Evolutionary conservation across 371 early-diverging fungal species (phyloP), one percentile per base, ranked within the genome.

Genomic region (Apophysomyces elegans): DNA sequence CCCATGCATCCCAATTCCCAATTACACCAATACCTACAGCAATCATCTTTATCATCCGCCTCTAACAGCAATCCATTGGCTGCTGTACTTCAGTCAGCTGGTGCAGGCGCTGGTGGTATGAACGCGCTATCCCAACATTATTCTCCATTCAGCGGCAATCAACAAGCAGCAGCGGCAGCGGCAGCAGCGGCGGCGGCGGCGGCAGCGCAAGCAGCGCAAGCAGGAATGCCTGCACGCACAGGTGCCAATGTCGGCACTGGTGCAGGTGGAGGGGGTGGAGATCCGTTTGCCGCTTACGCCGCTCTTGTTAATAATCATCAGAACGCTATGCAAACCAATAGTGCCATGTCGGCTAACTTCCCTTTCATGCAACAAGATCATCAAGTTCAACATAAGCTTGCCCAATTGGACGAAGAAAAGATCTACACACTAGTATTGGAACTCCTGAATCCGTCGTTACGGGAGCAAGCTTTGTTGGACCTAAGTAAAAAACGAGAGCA

Each of bases 401-500:
- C 80, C 14, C 85, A 81, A 50, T 65, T 86, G 56, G 88, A 89
- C 56, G 94, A 93, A 65, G 93, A 92, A 72, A 89, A 92, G 76
- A 88, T 95, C 61, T 96, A 95, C 77, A 81, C 85, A 26, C 87
- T 96, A n/a, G 92, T 97, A 21, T 72, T 95, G 26, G 95, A 95
- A 56, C 84, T 97, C 63, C 88, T 91, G 35, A 86, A 91, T 67
- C 92, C 93, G 4, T 75, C 74, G 18, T 81, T 87, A 41, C 86
- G 96, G 44, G 97, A 97, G 66, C 92, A 91, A 68, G 96, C 95
- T 14, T 81, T 98, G 58, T 74, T 95, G 12, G 97, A 98, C 73
- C 81, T 98, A 58, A 93, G 93, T 78, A 96, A 96, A 79, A 90
- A 91, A 74, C 85, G 98, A 57, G 99, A 98, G 70, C 91, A 94